Conservation (phyloP, 495 filamentous ascomycete species). For the Parathielavia appendiculata region DNA sequence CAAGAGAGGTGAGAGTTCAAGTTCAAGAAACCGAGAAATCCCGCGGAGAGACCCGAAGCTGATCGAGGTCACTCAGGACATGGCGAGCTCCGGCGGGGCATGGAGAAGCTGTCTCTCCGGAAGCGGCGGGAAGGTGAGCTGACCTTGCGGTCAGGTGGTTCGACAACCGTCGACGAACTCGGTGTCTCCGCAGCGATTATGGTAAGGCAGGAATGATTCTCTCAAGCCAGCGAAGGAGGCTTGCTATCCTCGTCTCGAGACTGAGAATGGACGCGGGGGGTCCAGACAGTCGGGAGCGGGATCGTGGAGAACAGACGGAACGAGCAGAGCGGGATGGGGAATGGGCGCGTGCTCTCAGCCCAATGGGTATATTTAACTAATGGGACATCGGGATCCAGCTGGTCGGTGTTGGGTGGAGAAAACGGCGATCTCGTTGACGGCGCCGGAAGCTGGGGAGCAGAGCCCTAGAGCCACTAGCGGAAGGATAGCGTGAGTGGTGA, state of each 20-base stretch:
- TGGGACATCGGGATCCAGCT: slow-evolving; percentile 25
- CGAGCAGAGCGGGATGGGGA: slow-evolving; percentile 15
- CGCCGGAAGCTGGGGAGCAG: slow-evolving; percentile 9
- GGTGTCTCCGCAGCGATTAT: no score
- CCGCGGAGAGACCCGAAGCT: background rate
- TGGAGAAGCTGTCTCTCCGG: background rate
- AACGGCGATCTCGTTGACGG: slow-evolving; percentile 24
- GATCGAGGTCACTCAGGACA: slow-evolving; percentile 1
- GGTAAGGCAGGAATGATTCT: no score
- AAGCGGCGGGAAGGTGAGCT: background rate
- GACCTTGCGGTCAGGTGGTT: background rate
- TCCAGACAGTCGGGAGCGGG: slow-evolving; percentile 21
- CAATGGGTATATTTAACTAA: slow-evolving; percentile 26
- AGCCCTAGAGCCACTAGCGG: background rate
- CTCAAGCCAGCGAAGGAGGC: background rate
- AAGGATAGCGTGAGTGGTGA: slow-evolving; percentile 10
- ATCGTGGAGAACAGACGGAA: slow-evolving; percentile 10
- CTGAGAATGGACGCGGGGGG: slow-evolving; percentile 17
- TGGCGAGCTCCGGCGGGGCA: background rate
- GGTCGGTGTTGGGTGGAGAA: slow-evolving; percentile 31
- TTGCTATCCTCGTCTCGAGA: slow-evolving; percentile 12
- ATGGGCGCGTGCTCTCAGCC: slow-evolving; percentile 16
- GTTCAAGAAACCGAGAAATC: background rate
- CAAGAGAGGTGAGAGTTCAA: no score
- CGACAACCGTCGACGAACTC: no score